A percentile compares a stretch with the other conserved stretches of the same genome.
phyloP scores from a whole-genome alignment of 352 stramenopile genomes.

The Aphanomyces astaci region DNA sequence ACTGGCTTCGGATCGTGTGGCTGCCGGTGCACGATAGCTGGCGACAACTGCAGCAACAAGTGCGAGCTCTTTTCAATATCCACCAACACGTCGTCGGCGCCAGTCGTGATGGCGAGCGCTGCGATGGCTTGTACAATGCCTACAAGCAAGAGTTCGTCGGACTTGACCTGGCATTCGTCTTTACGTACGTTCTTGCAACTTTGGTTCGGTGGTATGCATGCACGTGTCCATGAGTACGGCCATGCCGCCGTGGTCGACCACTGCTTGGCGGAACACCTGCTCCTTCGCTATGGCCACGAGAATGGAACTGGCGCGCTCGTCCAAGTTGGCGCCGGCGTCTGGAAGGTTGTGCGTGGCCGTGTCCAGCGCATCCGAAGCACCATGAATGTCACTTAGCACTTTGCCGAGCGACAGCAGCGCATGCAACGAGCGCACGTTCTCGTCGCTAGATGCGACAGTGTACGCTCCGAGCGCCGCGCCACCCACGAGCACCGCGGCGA shows the following conservation, averaged over 20 bases:
- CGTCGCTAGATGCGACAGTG: slow-evolving; percentile 1
- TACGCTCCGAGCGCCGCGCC: not conserved
- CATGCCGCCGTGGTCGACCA: slow-evolving; percentile 9
- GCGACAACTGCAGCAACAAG: slow-evolving; percentile 2
- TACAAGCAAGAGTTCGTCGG: not conserved
- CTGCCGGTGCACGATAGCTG: not conserved
- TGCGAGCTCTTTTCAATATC: slow-evolving; percentile 18
- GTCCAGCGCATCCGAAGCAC: not conserved
- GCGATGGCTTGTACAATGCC: slow-evolving; percentile 19
- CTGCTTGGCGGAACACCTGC: slow-evolving; percentile 8
- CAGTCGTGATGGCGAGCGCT: slow-evolving; percentile 8
- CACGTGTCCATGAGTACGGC: slow-evolving; percentile 6
- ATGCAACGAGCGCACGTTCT: not conserved
- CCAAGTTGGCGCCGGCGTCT: not conserved
- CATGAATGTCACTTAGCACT: not conserved
- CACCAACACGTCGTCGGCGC: not conserved
- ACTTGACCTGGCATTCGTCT: not conserved
- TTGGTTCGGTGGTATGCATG: not conserved
- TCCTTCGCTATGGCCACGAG: slow-evolving; percentile 15
- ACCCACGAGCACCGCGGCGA: not conserved
- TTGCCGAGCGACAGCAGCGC: slow-evolving; percentile 15
- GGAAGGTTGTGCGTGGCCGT: not conserved
- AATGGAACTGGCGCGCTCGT: slow-evolving; percentile 8
- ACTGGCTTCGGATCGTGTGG: not conserved
- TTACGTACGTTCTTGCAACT: slow-evolving; percentile 8